A percentile compares a stretch with the other conserved stretches of the same genome.
phyloP scores from a whole-genome alignment of 2,329 filamentous ascomycete species.

The Pestalotiopsis sp. region DNA sequence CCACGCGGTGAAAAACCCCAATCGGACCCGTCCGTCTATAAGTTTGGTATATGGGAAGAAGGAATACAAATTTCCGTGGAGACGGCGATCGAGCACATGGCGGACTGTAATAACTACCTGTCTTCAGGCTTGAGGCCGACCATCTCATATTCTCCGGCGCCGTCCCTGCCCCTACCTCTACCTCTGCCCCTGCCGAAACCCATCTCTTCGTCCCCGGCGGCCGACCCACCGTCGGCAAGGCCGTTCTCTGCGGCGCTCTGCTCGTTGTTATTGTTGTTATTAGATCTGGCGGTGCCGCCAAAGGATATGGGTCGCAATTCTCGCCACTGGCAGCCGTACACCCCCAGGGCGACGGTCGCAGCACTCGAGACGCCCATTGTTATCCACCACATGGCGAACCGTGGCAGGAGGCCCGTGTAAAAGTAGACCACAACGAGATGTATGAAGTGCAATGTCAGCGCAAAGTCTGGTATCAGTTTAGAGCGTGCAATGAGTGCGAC shows the following conservation, averaged over 20 bases:
- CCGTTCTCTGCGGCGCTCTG: conserved; percentile 32
- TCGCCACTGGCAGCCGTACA: conserved; percentile 90
- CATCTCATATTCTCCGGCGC: conserved; percentile 68
- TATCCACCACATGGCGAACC: conserved; percentile 85
- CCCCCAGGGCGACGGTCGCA: conserved; percentile 62
- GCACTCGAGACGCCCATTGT: conserved; percentile 51
- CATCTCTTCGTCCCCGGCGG: conserved; percentile 45
- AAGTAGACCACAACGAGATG: conserved; percentile 78
- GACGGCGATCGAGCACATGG: background rate
- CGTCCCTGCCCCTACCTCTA: conserved; percentile 54
- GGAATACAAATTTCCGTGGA: no score
- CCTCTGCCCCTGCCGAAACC: conserved; percentile 53
- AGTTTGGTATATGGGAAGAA: background rate
- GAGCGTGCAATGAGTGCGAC: conserved; percentile 83
- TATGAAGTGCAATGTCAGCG: conserved; percentile 82
- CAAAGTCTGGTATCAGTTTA: conserved; percentile 94
- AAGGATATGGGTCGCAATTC: conserved; percentile 90
- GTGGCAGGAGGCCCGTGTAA: conserved; percentile 76
- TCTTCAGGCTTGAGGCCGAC: conserved; percentile 7
- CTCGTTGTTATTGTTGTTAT: conserved; percentile 25
- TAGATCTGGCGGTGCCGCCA: conserved; percentile 57
- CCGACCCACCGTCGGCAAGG: conserved; percentile 20
- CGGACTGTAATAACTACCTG: conserved; percentile 26
- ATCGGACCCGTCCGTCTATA: conserved; percentile 11
- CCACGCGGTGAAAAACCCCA: conserved; percentile 33